Evolutionary conservation across 2,329 filamentous ascomycete genomes (phyloP), one percentile per base, ranked within the genome.

Genomic region (Aspergillus versicolor): DNA sequence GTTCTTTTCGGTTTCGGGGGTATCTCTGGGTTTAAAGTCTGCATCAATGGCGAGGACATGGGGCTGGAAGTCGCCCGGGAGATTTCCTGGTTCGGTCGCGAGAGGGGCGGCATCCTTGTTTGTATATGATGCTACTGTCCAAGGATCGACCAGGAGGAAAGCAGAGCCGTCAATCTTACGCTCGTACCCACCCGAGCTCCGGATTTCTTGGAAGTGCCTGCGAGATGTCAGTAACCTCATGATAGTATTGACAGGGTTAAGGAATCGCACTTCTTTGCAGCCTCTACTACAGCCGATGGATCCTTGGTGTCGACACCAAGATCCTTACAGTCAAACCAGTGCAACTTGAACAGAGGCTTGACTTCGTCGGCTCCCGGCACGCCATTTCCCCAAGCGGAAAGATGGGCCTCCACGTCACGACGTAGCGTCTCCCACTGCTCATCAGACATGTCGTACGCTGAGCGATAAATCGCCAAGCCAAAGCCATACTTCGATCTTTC

Each of bases 11-110:
- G 27, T 11, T 30, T 41, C 2, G 54, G 57, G 40, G 5, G 22
- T 7, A 5, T 52, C 37, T 2, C 46, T 11, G 0, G 54, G 45
- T 41, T 70, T 60, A 38, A 63, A 71, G 1, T 51, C 5, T 1
- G 67, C 56, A 32, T 72, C 66, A 4, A 71, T 41, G 21, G 64
- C 63, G 7, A 67, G 62, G 22, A 70, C 57, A 43, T 66, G 65
- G 15, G 61, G 61, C 1, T 41, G 40, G 32, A 61, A 63, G 21
- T 70, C 64, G 2, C 64, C 64, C 1, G 59, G 49, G 11, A 44
- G 27, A 15, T 37, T 11, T 8, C 21, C 34, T 37, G 5, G 12
- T 2, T 37, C 34, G 4, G 12, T 37, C 15, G 34, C 15, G 34
- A 37, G 15, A 37, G 34, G 34, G 4, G 9, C 34, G 12, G 34